Conservation (phyloP, 805 yeast species). For the Starmerella bombi region DNA sequence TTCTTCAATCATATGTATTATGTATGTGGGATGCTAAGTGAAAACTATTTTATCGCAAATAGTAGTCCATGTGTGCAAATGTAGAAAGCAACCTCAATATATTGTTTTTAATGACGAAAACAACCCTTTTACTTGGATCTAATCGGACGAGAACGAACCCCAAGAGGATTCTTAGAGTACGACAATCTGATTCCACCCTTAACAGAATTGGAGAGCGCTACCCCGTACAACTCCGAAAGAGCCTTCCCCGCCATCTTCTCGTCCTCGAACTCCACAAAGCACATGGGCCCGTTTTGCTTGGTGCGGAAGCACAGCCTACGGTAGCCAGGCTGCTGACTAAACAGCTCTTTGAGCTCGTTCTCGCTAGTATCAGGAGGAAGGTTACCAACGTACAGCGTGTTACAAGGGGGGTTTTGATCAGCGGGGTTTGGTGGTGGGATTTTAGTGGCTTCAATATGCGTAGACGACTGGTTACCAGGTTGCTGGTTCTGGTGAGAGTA, state of each 20-base stretch:
- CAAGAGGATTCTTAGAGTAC: constrained; percentile 91
- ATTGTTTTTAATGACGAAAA: too few species aligned
- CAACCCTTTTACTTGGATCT: constrained; percentile 13
- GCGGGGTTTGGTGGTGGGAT: constrained; percentile 77
- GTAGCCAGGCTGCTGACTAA: constrained; percentile 83
- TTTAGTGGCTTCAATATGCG: constrained; percentile 1
- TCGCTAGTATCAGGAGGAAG: constrained; percentile 95
- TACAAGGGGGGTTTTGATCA: constrained; percentile 97
- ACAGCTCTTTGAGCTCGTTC: constrained; percentile 73
- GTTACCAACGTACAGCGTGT: constrained; percentile 91
- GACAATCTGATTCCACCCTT: constrained; percentile 93
- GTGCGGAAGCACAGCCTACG: constrained; percentile 85
- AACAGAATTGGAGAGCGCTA: constrained; percentile 72
- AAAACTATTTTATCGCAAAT: not conserved
- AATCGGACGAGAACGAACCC: constrained; percentile 60
- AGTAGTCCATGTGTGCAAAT: constrained; percentile 2
- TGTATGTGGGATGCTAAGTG: not conserved
- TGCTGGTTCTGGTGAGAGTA: not conserved
- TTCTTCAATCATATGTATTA: too few species aligned
- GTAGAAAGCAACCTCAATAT: too few species aligned
- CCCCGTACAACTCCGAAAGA: constrained; percentile 83
- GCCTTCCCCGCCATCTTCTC: constrained; percentile 89
- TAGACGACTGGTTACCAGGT: not conserved
- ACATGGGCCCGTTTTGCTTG: constrained; percentile 87
- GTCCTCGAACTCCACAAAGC: constrained; percentile 97